A percentile compares a stretch with the other conserved stretches of the same genome.
Evolutionary conservation across 2,329 filamentous ascomycete genomes (phyloP).

Genomic region (Purpureocillium lavendulum): DNA sequence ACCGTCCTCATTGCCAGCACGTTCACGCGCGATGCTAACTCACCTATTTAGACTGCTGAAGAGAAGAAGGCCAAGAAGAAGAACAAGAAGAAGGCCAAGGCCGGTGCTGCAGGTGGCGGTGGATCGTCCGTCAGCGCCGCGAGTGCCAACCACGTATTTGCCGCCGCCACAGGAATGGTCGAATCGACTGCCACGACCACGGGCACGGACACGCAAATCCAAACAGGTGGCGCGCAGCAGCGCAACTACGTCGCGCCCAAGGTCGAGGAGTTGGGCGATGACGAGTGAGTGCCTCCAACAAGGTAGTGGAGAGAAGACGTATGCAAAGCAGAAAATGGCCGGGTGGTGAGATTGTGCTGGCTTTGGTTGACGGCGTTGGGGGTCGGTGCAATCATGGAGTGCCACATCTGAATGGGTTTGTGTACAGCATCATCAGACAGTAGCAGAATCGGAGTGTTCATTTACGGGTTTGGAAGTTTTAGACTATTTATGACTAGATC

Average conservation of each 20-base stretch:
- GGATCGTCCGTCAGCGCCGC: conserved; percentile 28
- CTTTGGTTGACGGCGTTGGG: conserved; percentile 13
- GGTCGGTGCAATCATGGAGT: conserved; percentile 5
- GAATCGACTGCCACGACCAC: conserved; percentile 47
- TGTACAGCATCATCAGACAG: neutral
- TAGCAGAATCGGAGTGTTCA: neutral
- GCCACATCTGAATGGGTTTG: neutral
- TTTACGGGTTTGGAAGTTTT: no score
- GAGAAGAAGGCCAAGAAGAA: conserved; percentile 23
- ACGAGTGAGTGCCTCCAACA: conserved; percentile 38
- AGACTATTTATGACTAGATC: no score
- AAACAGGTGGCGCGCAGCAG: conserved; percentile 32
- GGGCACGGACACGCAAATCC: conserved; percentile 45
- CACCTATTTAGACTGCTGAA: conserved; percentile 8
- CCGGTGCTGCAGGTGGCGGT: conserved; percentile 19
- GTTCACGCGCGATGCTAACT: neutral
- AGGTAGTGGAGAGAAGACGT: neutral
- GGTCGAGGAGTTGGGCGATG: conserved; percentile 43
- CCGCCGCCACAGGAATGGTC: conserved; percentile 43
- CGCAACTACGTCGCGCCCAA: conserved; percentile 41
- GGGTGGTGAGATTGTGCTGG: no score
- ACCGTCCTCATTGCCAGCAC: no score
- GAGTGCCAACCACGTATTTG: conserved; percentile 22
- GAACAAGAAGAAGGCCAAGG: conserved; percentile 50
- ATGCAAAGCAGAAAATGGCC: no score